Base-by-base conservation (phyloP, 164 flowering plant genomes). In the Umbellularia californica region DNA sequence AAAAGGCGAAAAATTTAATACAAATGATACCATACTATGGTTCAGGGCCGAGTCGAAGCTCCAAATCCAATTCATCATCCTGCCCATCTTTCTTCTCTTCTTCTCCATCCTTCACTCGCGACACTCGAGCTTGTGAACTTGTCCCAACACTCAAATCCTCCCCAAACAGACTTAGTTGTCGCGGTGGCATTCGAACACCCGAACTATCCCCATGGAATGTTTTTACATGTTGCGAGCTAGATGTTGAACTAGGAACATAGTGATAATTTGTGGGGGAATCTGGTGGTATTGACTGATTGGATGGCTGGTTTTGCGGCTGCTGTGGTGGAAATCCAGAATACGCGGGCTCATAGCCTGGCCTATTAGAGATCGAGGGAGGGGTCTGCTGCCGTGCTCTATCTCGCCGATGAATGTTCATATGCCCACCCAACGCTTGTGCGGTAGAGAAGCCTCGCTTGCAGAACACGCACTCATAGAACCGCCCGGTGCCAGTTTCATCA, bases 351-450 rank as follows among this genome's bases (percentile, higher is more conserved):
- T 76, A 68, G 22, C 58, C 70, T 3, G 68, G 72, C 60, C 74
- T 74, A 28, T 3, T 69, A 20, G 82, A 23, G 15, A 72, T 23
- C 5, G 74, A 65, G 27, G 81, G 65, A 70, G 28, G 33, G 11
- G 71, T 5, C 47, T 63, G 76, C 17, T 87, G 84, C 50, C 74
- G 83, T 28, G 87, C 86, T 76, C 92, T 80, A 65, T 87, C 90
- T 72, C 82, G 86, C 55, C 92, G 75, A 50, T 88, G 92, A 65
- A 88, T 87, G 58, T 88, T 88, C 92, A 88, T 88, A 75, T 88
- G 92, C 2, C 92, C 92, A 0, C 92, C 92, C 30, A 88, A 74
- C 63, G 92, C 92, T 58, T 88, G 92, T 4, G 92, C 92, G 0
- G 87, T 87, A 27, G 88, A 82, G 83, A 88, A 87, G 28, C 90